Percentiles rank a stretch among this genome's conserved stretches.
Conservation (phyloP, 2,329 filamentous ascomycete genomes). For the Fusarium buxicola region DNA sequence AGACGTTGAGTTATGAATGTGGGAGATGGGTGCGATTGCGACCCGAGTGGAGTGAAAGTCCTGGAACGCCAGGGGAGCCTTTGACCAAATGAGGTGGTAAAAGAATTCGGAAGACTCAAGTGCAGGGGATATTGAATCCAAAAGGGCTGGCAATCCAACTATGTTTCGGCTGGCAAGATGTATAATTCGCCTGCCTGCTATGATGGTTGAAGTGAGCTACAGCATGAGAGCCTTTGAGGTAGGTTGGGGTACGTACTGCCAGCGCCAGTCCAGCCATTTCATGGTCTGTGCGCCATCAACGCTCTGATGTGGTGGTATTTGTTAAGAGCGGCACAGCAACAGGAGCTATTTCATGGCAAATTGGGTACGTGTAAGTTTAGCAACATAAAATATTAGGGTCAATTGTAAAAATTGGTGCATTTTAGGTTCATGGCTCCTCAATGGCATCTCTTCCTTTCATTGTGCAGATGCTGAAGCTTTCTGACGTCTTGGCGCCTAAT, state of each 20-base stretch:
- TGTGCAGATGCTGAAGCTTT: too few relatives aligned
- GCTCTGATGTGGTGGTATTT: background rate
- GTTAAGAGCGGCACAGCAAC: background rate
- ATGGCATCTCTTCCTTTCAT: too few relatives aligned
- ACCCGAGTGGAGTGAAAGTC: too few relatives aligned
- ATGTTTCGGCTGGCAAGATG: background rate
- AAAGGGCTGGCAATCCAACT: too few relatives aligned
- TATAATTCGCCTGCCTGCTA: background rate
- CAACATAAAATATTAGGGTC: too few relatives aligned
- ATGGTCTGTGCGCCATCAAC: background rate
- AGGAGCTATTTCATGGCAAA: background rate
- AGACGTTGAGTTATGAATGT: background rate
- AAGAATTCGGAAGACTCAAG: too few relatives aligned
- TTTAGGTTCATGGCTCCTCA: too few relatives aligned
- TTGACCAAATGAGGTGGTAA: too few relatives aligned
- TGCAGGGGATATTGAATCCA: too few relatives aligned
- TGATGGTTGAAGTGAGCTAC: constrained; percentile 4
- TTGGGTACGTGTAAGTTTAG: background rate
- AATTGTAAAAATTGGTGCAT: too few relatives aligned
- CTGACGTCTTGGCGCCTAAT: constrained; percentile 35
- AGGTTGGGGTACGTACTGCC: constrained; percentile 1
- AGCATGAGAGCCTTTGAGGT: background rate
- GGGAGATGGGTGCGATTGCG: too few relatives aligned
- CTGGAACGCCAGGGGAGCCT: too few relatives aligned
- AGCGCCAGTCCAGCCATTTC: background rate